phyloP scores from a whole-genome alignment of 208 protist species.

The Acanthamoeba castellanii region DNA sequence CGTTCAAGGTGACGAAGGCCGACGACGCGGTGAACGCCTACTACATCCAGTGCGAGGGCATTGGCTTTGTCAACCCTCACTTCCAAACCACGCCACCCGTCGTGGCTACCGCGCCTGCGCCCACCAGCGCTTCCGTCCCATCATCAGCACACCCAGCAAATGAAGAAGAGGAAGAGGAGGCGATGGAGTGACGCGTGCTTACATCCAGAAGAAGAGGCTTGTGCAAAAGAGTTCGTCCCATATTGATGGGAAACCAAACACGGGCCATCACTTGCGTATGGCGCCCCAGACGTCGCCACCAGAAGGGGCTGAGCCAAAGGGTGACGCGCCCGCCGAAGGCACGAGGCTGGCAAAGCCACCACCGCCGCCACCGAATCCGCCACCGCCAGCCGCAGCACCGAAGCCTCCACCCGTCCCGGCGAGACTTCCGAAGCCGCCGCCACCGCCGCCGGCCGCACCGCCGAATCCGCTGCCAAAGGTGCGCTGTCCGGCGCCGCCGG shows the following conservation, averaged over 20 bases:
- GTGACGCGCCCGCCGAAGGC: neutral
- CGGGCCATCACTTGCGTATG: neutral
- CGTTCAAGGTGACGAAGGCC: neutral
- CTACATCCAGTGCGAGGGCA: constrained; percentile 3
- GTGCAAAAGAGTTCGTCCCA: too few species aligned
- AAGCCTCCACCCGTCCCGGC: neutral
- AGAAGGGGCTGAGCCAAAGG: neutral
- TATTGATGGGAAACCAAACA: too few species aligned
- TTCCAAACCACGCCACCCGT: neutral
- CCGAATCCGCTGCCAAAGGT: constrained; percentile 22
- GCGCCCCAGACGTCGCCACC: constrained; percentile 5
- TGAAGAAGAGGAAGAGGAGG: too few species aligned
- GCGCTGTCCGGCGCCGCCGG: neutral
- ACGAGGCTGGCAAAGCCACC: neutral
- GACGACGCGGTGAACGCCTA: neutral
- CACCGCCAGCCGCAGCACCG: neutral
- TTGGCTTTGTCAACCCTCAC: neutral
- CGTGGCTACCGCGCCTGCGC: too few species aligned
- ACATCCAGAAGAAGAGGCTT: too few species aligned
- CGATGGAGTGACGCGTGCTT: too few species aligned
- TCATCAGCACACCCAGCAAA: too few species aligned
- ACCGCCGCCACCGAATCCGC: neutral
- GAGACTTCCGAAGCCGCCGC: neutral
- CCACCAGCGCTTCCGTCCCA: too few species aligned
- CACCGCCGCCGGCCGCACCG: neutral